Evolutionary conservation across 164 flowering plant genomes (phyloP).

Genomic region (Vitis vinifera): DNA sequence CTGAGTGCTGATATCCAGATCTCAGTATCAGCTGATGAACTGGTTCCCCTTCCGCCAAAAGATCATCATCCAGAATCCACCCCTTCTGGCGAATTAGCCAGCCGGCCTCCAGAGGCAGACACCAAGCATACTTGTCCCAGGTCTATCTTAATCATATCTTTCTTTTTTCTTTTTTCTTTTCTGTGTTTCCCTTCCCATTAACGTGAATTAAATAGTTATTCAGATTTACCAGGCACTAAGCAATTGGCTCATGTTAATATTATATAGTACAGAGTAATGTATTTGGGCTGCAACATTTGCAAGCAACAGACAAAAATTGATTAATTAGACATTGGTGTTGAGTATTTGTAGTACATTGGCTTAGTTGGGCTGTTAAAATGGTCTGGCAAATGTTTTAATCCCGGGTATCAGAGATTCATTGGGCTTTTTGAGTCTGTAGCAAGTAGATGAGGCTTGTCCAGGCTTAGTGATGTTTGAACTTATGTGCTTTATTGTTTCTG

Average conservation of each 20-base stretch:
- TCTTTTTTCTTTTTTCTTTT: not conserved
- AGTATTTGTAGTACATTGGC: not conserved
- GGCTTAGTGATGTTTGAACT: too few relatives aligned
- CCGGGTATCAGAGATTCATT: too few relatives aligned
- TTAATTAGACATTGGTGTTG: not conserved
- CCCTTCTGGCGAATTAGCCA: slow-evolving; percentile 19
- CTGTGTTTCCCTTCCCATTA: not conserved
- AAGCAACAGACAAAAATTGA: not conserved
- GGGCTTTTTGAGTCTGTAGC: too few relatives aligned
- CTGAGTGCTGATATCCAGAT: slow-evolving; percentile 25
- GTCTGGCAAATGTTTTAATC: not conserved
- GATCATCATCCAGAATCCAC: slow-evolving; percentile 32
- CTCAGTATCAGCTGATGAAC: slow-evolving; percentile 34
- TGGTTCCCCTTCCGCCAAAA: slow-evolving; percentile 18
- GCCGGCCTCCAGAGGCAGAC: slow-evolving; percentile 17
- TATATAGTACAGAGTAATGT: too few relatives aligned
- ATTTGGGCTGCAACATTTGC: not conserved
- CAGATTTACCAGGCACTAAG: too few relatives aligned
- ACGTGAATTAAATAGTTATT: too few relatives aligned
- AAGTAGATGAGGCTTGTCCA: too few relatives aligned
- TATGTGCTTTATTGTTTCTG: too few relatives aligned
- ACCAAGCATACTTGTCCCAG: slow-evolving; percentile 36
- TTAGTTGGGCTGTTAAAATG: not conserved
- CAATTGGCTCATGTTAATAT: too few relatives aligned
- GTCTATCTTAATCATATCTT: slow-evolving; percentile 17